Percentiles rank a stretch among this genome's conserved stretches.
phyloP scores from a whole-genome alignment of 352 stramenopile species.

The Phytophthora pistaciae region DNA sequence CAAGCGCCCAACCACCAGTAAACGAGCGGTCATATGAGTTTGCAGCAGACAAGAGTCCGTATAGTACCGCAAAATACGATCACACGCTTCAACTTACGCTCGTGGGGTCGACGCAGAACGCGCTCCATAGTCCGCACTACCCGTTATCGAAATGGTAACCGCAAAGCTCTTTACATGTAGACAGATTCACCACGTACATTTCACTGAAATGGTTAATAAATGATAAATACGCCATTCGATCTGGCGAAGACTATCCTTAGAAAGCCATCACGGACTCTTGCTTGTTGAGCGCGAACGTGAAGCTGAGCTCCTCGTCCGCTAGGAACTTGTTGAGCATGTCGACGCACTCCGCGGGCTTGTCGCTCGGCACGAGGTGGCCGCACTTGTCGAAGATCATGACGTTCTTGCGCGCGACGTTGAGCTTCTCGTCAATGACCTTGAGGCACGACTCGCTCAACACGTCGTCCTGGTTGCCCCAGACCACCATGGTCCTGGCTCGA shows the following conservation, averaged over 20 bases:
- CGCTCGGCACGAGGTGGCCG: conserved; percentile 67
- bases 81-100: neutral
- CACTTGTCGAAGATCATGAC: conserved; percentile 66
- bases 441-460: conserved; percentile 71
- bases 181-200: conserved; percentile 7
- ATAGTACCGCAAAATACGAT: neutral
- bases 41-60: neutral
- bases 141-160: neutral
- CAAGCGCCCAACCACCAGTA: neutral
- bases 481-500: conserved; percentile 57
- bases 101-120: neutral
- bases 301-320: conserved; percentile 40
- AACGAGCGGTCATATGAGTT: neutral
- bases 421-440: conserved; percentile 62
- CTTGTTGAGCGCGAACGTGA: conserved; percentile 31
- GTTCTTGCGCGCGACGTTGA: conserved; percentile 48
- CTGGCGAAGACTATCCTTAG: conserved; percentile 15
- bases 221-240: conserved; percentile 41
- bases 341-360: conserved; percentile 61
- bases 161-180: neutral
- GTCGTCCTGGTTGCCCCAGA: conserved; percentile 77
- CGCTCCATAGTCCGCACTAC: neutral
- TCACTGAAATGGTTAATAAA: conserved; percentile 35
- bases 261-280: conserved; percentile 33
- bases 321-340: conserved; percentile 73